A percentile compares a stretch with the other conserved stretches of the same genome.
Conservation (phyloP, 306 rosid genomes). For the Begonia masoniana region DNA sequence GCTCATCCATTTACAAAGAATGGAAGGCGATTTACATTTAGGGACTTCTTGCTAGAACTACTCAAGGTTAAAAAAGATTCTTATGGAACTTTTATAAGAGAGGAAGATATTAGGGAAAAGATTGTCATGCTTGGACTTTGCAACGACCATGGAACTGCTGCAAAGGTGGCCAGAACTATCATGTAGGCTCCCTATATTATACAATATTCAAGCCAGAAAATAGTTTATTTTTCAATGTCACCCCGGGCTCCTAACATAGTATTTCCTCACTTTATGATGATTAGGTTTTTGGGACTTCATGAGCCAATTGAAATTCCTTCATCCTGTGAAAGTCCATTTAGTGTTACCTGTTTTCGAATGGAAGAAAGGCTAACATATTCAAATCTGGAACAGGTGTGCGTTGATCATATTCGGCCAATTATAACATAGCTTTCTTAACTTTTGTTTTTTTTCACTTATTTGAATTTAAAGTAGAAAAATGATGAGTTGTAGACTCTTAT, state of each 20-base stretch:
- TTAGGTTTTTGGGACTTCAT: constrained; percentile 71
- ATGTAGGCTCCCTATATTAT: constrained; percentile 22
- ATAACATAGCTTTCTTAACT: too few species aligned
- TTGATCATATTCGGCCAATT: neutral
- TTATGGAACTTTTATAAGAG: constrained; percentile 28
- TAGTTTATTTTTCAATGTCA: too few species aligned
- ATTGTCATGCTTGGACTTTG: constrained; percentile 47
- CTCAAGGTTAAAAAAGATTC: constrained; percentile 27
- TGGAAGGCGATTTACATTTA: constrained; percentile 42
- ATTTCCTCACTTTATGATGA: constrained; percentile 3
- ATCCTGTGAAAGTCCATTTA: constrained; percentile 77
- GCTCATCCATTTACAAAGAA: constrained; percentile 42
- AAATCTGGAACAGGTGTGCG: constrained; percentile 56
- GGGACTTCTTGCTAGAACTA: constrained; percentile 50
- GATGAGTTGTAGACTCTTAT: too few species aligned
- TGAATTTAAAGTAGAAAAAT: too few species aligned
- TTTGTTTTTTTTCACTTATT: too few species aligned
- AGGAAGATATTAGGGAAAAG: constrained; percentile 38
- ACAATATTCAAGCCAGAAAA: neutral
- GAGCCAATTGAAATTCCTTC: constrained; percentile 59
- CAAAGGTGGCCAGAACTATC: constrained; percentile 70
- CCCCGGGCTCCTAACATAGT: too few species aligned
- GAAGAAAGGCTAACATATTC: constrained; percentile 69
- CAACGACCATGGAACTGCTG: constrained; percentile 49
- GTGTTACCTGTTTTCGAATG: constrained; percentile 64